phyloP scores from a whole-genome alignment of 1,139 yeast species.

The Yamadazyma atmosphaerica region DNA sequence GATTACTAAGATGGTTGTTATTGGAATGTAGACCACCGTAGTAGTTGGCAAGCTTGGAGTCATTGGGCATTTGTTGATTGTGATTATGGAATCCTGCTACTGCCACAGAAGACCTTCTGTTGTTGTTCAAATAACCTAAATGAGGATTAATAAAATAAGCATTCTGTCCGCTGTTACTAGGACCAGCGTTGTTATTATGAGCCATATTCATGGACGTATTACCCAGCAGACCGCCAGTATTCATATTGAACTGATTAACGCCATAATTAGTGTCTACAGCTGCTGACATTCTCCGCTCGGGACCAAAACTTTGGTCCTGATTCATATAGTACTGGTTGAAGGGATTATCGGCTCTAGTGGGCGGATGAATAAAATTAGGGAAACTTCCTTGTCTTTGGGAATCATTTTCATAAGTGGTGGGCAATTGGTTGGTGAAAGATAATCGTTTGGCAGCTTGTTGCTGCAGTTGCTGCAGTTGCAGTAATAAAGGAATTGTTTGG shows the following conservation, averaged over 20 bases:
- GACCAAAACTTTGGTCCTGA: conserved; percentile 30
- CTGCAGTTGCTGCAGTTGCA: conserved; percentile 24
- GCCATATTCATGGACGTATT: too few relatives aligned
- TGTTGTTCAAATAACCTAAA: conserved; percentile 14
- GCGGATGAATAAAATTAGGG: conserved; percentile 43
- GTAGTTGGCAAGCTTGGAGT: conserved; percentile 6
- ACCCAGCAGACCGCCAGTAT: background rate
- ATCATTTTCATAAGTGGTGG: conserved; percentile 52
- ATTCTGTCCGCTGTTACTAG: conserved; percentile 5
- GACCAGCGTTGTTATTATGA: background rate
- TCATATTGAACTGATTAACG: conserved; percentile 1
- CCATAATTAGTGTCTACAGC: conserved; percentile 31
- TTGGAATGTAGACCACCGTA: conserved; percentile 4
- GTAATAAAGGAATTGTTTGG: conserved; percentile 22
- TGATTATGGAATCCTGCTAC: conserved; percentile 21
- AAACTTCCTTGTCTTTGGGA: conserved; percentile 11
- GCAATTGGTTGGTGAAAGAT: conserved; percentile 47
- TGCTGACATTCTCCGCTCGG: conserved; percentile 46
- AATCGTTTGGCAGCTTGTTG: conserved; percentile 30
- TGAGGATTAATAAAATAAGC: conserved; percentile 12
- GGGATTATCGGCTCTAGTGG: conserved; percentile 50
- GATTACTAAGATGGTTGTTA: conserved; percentile 2
- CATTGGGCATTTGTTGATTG: conserved; percentile 2
- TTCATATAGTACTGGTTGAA: conserved; percentile 46
- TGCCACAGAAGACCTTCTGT: conserved; percentile 44